Base-by-base conservation (phyloP, 257 asterid species). In the Solanum sitiens region DNA sequence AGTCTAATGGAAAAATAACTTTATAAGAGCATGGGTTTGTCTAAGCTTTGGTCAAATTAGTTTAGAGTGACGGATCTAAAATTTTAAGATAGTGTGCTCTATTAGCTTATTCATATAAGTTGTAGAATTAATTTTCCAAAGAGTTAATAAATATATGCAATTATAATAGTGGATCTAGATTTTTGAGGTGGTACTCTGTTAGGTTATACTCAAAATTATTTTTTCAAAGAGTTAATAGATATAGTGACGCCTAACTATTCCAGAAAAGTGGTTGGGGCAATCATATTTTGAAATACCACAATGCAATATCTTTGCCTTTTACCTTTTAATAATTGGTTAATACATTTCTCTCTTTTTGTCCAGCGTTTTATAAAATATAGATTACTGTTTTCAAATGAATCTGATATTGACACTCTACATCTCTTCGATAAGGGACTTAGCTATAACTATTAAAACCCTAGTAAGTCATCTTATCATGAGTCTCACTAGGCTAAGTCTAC, bases 341-440 rank as follows among this genome's bases (percentile, higher is more conserved):
- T 83, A 32, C 35, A 35, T n/a, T 42, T 76, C 59, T 53, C 37
- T 14, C n/a, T 45, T 45, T 39, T 9, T 3, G 5, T 11, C 45
- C 4, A 18, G 4, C 1, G 12, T 14, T 70, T 70, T 70, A 68
- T 68, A 3, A 20, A 53, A 2, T 56, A 6, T 18, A 7, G 14
- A 11, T 7, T 65, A 65, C 1, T 1, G 3, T 10, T 3, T 23
- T 23, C 15, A n/a, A 63, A 25, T 65, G 20, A 67, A 67, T 6
- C 0, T 6, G 6, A 68, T 7, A 14, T 3, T 14, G 23, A 68
- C 27, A 27, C 1, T 6, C 11, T 68, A 68, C 3, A 6, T 67
- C 2, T 0, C 1, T 21, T 14, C 3, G 0, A 1, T 30, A 27
- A 12, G 7, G 3, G 0, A 68, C 6, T 14, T 32, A 15, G n/a